Base-by-base conservation (phyloP, 2,329 filamentous ascomycete genomes). In the Aspergillus sojae region DNA sequence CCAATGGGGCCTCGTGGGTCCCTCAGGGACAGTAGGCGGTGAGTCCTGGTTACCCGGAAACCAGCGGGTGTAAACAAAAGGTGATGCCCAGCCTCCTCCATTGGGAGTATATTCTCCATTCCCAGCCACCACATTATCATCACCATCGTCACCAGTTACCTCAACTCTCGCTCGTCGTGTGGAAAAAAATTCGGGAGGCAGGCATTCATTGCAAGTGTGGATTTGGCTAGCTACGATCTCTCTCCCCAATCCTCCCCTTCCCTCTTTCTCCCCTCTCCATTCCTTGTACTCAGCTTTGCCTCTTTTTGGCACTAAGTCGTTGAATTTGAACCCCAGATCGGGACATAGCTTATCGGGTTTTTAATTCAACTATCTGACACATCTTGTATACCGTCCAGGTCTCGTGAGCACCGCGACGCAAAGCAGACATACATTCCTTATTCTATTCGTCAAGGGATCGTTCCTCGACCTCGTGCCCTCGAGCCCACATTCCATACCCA, bases 51-150 rank as follows among this genome's bases (percentile, higher is more conserved):
- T 79, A 69, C 77, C 75, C 61, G 66, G 74, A 71, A 75, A 77
- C 74, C 68, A 61, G 36, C 32, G 61, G 26, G 30, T 46, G 78
- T 80, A 79, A 80, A 80, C 78, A 80, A 77, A 72, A 63, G 66
- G 58, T 66, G 73, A 76, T 79, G 75, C 76, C 78, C 78, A 80
- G 77, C 78, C 78, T 77, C 77, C 73, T 63, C 64, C 39, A 71
- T 73, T 73, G 16, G 23, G 39, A 30, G 61, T 65, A 70, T 71
- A 70, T 68, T 64, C 58, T 58, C 63, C 21, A 30, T 68, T 61
- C 68, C 77, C 77, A 79, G 77, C 77, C 77, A 77, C 77, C 76
- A 69, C 58, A 62, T 43, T 64, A 66, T 66, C 48, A 16, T 23
- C 52, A 23, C 39, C 39, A 66, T 66, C 48, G n/a, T 23, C 46